Evolutionary conservation across 441 rosid species (phyloP).

Genomic region (Pelargonium australe): DNA sequence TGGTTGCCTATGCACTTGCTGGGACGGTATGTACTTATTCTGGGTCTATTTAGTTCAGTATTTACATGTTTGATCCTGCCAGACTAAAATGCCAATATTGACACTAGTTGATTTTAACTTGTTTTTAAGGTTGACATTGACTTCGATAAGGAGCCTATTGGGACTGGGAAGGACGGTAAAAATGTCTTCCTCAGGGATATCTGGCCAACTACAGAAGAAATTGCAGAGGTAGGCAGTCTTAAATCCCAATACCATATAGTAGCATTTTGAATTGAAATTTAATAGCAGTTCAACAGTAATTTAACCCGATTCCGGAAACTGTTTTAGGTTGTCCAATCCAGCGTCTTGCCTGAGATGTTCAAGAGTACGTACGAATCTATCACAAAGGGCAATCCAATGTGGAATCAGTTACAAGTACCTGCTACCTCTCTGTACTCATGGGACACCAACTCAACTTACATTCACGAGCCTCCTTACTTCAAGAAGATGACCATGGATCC

Average conservation of each 20-base stretch:
- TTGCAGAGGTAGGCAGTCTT: conserved; percentile 61
- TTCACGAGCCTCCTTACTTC: conserved; percentile 98
- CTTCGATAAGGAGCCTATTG: conserved; percentile 90
- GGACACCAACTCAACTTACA: conserved; percentile 91
- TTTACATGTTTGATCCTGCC: neutral
- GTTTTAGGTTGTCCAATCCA: conserved; percentile 76
- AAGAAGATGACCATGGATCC: conserved; percentile 88
- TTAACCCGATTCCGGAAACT: neutral
- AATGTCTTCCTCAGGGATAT: conserved; percentile 71
- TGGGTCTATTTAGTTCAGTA: neutral
- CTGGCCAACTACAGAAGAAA: conserved; percentile 91
- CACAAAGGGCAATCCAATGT: conserved; percentile 92
- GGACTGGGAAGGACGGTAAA: conserved; percentile 81
- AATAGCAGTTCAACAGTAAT: neutral
- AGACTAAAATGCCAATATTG: neutral
- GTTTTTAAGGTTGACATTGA: conserved; percentile 77
- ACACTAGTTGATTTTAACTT: conserved; percentile 13
- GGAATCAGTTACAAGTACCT: conserved; percentile 80
- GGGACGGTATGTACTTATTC: conserved; percentile 57
- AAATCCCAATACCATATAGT: neutral
- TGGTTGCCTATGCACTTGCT: conserved; percentile 98
- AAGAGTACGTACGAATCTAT: conserved; percentile 78
- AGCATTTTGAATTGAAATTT: conserved; percentile 9
- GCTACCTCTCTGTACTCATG: conserved; percentile 57
- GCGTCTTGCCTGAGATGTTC: conserved; percentile 94